Evolutionary conservation across 78 protist species (phyloP), one percentile per base, ranked within the genome.

Genomic region (Salpingoeca rosetta): DNA sequence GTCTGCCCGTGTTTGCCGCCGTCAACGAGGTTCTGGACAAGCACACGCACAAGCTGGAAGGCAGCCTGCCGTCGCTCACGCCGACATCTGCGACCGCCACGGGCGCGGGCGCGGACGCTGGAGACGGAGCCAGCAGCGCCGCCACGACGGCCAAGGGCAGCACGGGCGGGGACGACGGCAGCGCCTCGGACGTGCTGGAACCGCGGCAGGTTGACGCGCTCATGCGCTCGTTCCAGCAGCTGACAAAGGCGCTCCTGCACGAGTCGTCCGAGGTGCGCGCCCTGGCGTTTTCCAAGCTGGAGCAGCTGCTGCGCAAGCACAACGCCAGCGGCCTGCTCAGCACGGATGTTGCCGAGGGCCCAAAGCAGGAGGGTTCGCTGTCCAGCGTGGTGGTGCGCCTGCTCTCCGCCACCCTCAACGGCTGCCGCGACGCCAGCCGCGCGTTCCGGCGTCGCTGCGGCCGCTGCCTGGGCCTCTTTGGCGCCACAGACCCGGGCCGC

Each of bases 401-500:
- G 7, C 31, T 51, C 65, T 7, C 31, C 65, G 7, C 31, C 65
- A 7, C 17, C 17, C 65, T 51, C 17, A 7, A 17, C 65, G 17
- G 17, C 17, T 17, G 7, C 31, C 65, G 65, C 65, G 65, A 51
- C 31, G 7, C 65, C 17, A 17, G 17, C 65, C 31, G 31, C 7
- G 65, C 7, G 65, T 17, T 51, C 31, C 65, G 65, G 31, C 31
- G 17, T 51, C 65, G 7, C 31, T 51, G 65, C 17, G 65, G 31
- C 65, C 65, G 65, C 7, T 44, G 76, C 31, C 42, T 81, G 3
- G 84, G 84, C 35, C n/a, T 0, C 2, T 35, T 81, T 26, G 84
- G 84, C 44, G 84, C 84, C 44, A 39, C 51, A 25, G 84, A 81
- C 24, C 84, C 84, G 1, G 84, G 74, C 27, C 83, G 83, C 57